Evolutionary conservation across 306 rosid species (phyloP).

Genomic region (Cucumis hystrix): DNA sequence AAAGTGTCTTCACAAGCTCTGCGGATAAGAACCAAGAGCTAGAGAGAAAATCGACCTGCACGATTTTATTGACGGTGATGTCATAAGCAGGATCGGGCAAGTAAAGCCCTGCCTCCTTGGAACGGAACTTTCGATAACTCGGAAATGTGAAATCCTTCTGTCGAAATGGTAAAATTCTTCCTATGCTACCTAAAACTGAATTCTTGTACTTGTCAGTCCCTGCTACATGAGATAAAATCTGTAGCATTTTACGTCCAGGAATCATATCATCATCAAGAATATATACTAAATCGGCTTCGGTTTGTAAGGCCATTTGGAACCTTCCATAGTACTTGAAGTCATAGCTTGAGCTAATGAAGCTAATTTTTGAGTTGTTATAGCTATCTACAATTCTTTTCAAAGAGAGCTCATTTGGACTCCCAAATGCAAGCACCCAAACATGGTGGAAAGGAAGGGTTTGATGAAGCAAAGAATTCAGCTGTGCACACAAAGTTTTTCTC

Average conservation of each 20-base stretch:
- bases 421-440: conserved; percentile 92
- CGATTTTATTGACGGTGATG: conserved; percentile 67
- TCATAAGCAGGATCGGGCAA: conserved; percentile 97
- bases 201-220: conserved; percentile 77
- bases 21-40: conserved; percentile 94
- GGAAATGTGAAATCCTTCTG: conserved; percentile 91
- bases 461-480: conserved; percentile 61
- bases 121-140: conserved; percentile 79
- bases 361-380: conserved; percentile 68
- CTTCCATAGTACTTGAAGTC: conserved; percentile 98
- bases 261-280: conserved; percentile 90
- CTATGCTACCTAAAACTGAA: conserved; percentile 82
- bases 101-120: conserved; percentile 87
- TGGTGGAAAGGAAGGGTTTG: conserved; percentile 84
- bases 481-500: conserved; percentile 87
- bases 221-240: conserved; percentile 78
- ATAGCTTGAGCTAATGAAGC: conserved; percentile 75
- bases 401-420: conserved; percentile 82
- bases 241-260: conserved; percentile 80
- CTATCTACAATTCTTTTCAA: conserved; percentile 70
- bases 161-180: conserved; percentile 83
- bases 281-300: conserved; percentile 75
- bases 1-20: conserved; percentile 66
- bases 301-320: conserved; percentile 87
- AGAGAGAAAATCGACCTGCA: conserved; percentile 94